Conservation (phyloP, 192 early-diverging fungal genomes). For the Rhizophagus clarus region DNA sequence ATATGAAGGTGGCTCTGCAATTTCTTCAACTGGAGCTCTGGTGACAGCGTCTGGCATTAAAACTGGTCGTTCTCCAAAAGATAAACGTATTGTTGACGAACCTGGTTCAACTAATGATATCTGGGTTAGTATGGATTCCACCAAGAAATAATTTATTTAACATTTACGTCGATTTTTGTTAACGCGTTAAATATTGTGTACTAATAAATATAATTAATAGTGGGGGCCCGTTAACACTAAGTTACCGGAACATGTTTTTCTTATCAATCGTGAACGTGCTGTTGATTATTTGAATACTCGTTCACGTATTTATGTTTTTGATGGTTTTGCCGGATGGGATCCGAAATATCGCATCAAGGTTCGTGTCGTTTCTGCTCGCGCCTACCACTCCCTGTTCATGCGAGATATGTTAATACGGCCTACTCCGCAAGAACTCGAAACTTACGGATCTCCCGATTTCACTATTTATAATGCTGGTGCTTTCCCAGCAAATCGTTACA, state of each 20-base stretch:
- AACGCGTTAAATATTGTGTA: no score
- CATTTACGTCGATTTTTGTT: background rate
- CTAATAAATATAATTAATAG: slow-evolving; percentile 25
- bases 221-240: slow-evolving; percentile 98
- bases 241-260: slow-evolving; percentile 78
- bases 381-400: slow-evolving; percentile 98
- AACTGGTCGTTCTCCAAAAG: slow-evolving; percentile 90
- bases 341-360: slow-evolving; percentile 98
- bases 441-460: slow-evolving; percentile 95
- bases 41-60: slow-evolving; percentile 90
- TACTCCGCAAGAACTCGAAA: slow-evolving; percentile 83
- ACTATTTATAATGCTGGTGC: slow-evolving; percentile 96
- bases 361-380: slow-evolving; percentile 90
- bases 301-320: slow-evolving; percentile 90
- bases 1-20: slow-evolving; percentile 81
- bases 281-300: slow-evolving; percentile 97
- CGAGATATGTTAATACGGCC: slow-evolving; percentile 99
- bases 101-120: slow-evolving; percentile 79
- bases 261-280: slow-evolving; percentile 94
- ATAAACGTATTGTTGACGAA: slow-evolving; percentile 98
- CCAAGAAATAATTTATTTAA: background rate
- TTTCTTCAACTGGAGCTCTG: slow-evolving; percentile 91
- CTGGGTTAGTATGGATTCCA: slow-evolving; percentile 57
- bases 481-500: slow-evolving; percentile 93
- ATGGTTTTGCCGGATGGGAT: slow-evolving; percentile 98